Evolutionary conservation across 441 rosid genomes (phyloP), one percentile per base, ranked within the genome.

Genomic region (Macaranga tanarius): DNA sequence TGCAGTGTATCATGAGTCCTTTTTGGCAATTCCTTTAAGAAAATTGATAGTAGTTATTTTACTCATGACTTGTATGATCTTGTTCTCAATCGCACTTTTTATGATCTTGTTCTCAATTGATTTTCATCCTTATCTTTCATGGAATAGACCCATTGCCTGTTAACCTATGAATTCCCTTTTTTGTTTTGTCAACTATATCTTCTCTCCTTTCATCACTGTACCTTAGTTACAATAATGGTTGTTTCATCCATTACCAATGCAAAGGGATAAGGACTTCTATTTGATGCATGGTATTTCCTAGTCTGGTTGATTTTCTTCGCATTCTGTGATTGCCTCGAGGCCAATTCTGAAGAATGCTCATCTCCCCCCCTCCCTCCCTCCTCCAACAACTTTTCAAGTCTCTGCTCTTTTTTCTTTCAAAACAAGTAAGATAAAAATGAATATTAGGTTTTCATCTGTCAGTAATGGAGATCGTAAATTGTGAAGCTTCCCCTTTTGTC

Each of bases 1-100:
- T 34, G 6, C 38, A 34, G 6, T 34, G n/a, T 34, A 34, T 34
- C 38, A 34, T 34, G 7, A 34, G 38, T 34, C 38, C n/a, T n/a
- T n/a, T n/a, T n/a, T n/a, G n/a, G 26, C 70, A 67, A 19, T 51
- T 50, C 6, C 59, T 65, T 67, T 23, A 17, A 65, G 69, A 47
- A 47, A 48, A 15, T 28, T 16, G 12, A 31, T 34, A 16, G 17
- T 61, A 42, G 11, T 7, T 28, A 6, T 66, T 65, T 15, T 44
- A 12, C 19, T 65, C 10, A 47, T 25, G 4, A 64, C 9, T 34
- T n/a, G 38, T 17, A n/a, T 19, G 15, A 45, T 65, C n/a, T 47
- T 45, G 9, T 23, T 48, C 11, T 26, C 23, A 7, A 11, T 34
- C n/a, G 13, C 38, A 34, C 38, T 34, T 34, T 34, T n/a, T 17